Conservation (phyloP, 495 filamentous ascomycete species). For the Penicillium longicatenatum region DNA sequence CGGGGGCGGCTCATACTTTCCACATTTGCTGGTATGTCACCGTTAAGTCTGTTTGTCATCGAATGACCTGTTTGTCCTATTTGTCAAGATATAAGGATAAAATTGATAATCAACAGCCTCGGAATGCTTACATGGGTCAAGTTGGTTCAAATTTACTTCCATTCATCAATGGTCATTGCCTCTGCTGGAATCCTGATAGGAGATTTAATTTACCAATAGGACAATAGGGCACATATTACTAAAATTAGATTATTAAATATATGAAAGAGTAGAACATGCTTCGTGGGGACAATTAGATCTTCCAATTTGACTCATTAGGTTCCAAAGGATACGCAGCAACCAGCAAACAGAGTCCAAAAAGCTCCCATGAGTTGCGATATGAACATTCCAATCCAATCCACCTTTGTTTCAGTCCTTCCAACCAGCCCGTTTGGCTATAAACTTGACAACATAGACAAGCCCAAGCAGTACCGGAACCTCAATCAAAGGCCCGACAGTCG, state of each 20-base stretch:
- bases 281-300: neutral
- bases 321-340: neutral
- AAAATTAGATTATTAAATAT: too few species aligned
- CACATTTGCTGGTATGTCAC: neutral
- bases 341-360: neutral
- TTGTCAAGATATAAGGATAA: neutral
- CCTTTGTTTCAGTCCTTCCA: conserved; percentile 20
- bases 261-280: too few species aligned
- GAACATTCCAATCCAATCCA: neutral
- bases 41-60: neutral
- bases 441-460: conserved; percentile 75
- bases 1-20: neutral
- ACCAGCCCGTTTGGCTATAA: conserved; percentile 19
- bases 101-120: too few species aligned
- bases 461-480: conserved; percentile 85
- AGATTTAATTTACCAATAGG: too few species aligned
- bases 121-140: too few species aligned
- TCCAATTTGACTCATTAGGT: neutral
- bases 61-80: neutral
- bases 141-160: too few species aligned
- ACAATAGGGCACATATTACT: too few species aligned
- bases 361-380: neutral
- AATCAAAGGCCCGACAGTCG: conserved; percentile 87
- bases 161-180: too few species aligned
- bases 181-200: too few species aligned